Evolutionary conservation across 768 basidiomycete species (phyloP).

Genomic region (Collybia sp.): DNA sequence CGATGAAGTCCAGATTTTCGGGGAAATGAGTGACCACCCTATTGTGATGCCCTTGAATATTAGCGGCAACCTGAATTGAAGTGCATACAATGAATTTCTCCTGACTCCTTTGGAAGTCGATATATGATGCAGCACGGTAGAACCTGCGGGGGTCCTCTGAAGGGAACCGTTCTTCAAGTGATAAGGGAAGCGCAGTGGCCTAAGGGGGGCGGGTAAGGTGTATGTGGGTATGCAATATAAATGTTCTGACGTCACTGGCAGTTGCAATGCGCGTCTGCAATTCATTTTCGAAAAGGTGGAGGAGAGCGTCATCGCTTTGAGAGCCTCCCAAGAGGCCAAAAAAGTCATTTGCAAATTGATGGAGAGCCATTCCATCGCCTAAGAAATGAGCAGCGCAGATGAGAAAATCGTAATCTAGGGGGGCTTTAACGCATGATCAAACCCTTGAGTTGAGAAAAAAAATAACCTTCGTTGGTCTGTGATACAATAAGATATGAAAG

Average conservation of each 20-base stretch:
- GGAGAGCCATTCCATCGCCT: conserved; percentile 85
- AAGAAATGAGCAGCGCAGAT: conserved; percentile 79
- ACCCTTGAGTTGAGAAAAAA: conserved; percentile 1
- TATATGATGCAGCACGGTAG: conserved; percentile 37
- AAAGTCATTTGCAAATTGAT: conserved; percentile 78
- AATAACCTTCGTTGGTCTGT: conserved; percentile 5
- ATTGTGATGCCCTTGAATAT: background rate
- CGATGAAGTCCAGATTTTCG: conserved; percentile 36
- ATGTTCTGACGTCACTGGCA: background rate
- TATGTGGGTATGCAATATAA: background rate
- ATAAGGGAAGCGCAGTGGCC: conserved; percentile 22
- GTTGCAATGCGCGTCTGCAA: conserved; percentile 20
- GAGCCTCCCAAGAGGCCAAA: conserved; percentile 53
- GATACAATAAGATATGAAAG: conserved; percentile 63
- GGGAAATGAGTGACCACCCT: conserved; percentile 78
- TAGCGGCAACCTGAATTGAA: conserved; percentile 1
- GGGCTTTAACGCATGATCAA: background rate
- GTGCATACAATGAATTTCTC: conserved; percentile 47
- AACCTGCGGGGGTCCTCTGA: conserved; percentile 25
- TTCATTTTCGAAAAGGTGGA: conserved; percentile 26
- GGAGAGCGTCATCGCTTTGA: conserved; percentile 21
- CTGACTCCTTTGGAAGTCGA: conserved; percentile 56
- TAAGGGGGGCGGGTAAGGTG: background rate
- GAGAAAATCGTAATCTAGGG: conserved; percentile 50
- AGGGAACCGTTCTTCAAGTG: conserved; percentile 50